Conservation (phyloP, 139 green algal genomes). For the Chlorella sorokiniana region DNA sequence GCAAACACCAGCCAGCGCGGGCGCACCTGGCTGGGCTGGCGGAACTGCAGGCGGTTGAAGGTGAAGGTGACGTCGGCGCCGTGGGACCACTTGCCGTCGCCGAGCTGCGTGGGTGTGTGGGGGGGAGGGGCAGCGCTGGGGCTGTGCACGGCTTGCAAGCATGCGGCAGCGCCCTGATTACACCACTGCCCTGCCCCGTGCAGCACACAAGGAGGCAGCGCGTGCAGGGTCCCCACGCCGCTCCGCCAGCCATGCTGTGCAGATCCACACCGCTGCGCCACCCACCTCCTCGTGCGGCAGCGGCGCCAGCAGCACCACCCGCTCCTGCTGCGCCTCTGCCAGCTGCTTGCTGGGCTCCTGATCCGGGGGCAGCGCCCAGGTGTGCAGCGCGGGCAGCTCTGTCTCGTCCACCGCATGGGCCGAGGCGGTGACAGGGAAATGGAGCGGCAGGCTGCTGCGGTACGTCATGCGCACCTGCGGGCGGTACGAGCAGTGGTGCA, state of each 20-base stretch:
- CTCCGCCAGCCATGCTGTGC: too few species aligned
- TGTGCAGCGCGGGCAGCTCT: conserved; percentile 7
- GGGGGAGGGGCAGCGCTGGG: too few species aligned
- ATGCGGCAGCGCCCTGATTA: too few species aligned
- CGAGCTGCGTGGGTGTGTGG: not conserved
- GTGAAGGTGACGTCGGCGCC: conserved; percentile 1
- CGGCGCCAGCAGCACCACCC: conserved; percentile 13
- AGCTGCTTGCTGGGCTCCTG: conserved; percentile 1
- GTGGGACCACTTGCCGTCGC: not conserved
- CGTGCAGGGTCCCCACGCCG: too few species aligned
- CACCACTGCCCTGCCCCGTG: too few species aligned
- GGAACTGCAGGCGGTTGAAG: conserved; percentile 13
- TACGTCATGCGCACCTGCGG: conserved; percentile 26
- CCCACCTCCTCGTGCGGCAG: not conserved
- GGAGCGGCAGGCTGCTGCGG: conserved; percentile 15
- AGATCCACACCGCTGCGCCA: not conserved
- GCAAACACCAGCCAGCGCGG: conserved; percentile 33
- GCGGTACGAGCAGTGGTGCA: not conserved
- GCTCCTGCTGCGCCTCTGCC: conserved; percentile 19
- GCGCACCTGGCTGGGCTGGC: conserved; percentile 5
- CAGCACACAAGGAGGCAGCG: too few species aligned
- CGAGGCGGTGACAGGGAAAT: conserved; percentile 8
- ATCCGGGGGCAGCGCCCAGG: conserved; percentile 4
- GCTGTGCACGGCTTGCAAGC: too few species aligned
- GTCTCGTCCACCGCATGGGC: conserved; percentile 13